Evolutionary conservation across 768 basidiomycete species (phyloP).

Genomic region (Naganishia friedmannii): DNA sequence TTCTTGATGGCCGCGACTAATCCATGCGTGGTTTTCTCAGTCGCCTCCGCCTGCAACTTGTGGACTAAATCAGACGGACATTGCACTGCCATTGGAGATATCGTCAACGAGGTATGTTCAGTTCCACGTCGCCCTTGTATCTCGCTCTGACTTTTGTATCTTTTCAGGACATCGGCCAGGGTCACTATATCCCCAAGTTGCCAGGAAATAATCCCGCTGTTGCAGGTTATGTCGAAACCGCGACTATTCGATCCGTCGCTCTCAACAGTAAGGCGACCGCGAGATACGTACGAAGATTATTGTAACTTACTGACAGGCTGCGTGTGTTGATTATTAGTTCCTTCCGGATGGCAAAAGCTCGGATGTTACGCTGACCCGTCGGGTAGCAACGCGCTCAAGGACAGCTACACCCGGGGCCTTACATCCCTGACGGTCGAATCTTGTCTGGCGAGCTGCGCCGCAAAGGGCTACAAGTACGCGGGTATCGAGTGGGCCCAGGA

Average conservation of each 20-base stretch:
- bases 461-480: conserved; percentile 55
- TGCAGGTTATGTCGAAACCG: conserved; percentile 7
- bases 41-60: conserved; percentile 9
- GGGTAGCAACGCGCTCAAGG: conserved; percentile 44
- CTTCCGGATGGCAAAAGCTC: conserved; percentile 41
- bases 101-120: conserved; percentile 6
- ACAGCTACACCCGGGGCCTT: conserved; percentile 50
- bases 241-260: conserved; percentile 6
- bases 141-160: neutral
- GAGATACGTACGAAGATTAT: too few relatives aligned
- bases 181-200: conserved; percentile 17
- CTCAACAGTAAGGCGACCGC: neutral
- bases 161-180: conserved; percentile 18
- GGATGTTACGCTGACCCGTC: conserved; percentile 51
- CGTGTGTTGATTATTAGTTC: conserved; percentile 36
- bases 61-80: conserved; percentile 16
- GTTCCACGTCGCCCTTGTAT: neutral
- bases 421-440: conserved; percentile 60
- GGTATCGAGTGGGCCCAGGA: conserved; percentile 32
- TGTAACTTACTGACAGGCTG: neutral
- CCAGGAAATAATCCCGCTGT: conserved; percentile 49
- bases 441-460: conserved; percentile 64
- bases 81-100: conserved; percentile 11
- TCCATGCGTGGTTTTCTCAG: neutral
- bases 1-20: neutral